phyloP scores from a whole-genome alignment of 1,139 yeast genomes.

The Meyerozyma elateridarum region DNA sequence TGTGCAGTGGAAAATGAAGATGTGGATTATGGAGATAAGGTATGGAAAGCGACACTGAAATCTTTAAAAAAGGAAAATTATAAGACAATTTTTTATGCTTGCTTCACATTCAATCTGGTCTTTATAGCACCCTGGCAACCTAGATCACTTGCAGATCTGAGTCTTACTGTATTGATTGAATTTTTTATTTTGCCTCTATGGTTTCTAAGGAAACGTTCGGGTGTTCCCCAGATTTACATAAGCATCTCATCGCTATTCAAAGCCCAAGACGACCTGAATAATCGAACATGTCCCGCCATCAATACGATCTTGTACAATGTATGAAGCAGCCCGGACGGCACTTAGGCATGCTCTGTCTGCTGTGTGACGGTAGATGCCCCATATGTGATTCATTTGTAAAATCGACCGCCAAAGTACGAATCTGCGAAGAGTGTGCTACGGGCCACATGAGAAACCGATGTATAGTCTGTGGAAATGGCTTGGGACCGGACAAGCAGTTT shows the following conservation, averaged over 20 bases:
- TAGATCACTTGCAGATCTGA: no score
- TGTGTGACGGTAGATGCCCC: constrained; percentile 92
- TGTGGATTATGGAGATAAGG: no score
- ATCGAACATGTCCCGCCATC: constrained; percentile 75
- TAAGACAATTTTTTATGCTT: no score
- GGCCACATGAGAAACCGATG: constrained; percentile 66
- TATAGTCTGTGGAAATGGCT: constrained; percentile 61
- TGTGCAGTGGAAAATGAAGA: no score
- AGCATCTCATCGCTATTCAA: background rate
- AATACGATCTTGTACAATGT: constrained; percentile 81
- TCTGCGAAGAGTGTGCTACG: constrained; percentile 83
- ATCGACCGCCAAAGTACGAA: constrained; percentile 64
- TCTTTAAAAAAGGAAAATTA: no score
- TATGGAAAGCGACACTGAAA: no score
- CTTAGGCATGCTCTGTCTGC: constrained; percentile 69
- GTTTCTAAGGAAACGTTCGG: no score
- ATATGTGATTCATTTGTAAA: constrained; percentile 83
- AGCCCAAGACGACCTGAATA: background rate
- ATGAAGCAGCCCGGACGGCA: constrained; percentile 78
- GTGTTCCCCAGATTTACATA: constrained; percentile 1
- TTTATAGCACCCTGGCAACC: no score
- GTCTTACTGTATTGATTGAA: no score
- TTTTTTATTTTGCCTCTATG: no score
- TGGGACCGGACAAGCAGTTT: constrained; percentile 38
- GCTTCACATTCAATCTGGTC: no score